A percentile compares a stretch with the other conserved stretches of the same genome.
Conservation (phyloP, 176 grass and related monocot species). For the Thinopyrum elongatum region DNA sequence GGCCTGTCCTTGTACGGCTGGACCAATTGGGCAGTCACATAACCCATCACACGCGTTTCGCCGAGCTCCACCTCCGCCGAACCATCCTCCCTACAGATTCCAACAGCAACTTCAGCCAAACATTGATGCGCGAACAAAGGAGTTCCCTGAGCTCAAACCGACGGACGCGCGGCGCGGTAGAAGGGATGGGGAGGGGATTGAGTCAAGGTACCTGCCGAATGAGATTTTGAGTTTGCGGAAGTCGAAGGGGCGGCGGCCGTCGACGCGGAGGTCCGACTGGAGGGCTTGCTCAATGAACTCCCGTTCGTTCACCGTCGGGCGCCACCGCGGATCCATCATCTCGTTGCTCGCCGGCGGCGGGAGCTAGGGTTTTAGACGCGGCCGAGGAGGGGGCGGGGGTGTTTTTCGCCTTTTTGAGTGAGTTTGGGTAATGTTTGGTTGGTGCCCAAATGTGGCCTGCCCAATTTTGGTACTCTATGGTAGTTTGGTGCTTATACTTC, state of each 20-base stretch:
- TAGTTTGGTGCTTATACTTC: no score
- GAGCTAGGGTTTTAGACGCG: slow-evolving; percentile 39
- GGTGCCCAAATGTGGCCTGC: no score
- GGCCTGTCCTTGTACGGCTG: slow-evolving; percentile 90
- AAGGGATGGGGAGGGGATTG: not conserved
- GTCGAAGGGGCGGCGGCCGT: slow-evolving; percentile 86
- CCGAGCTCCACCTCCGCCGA: slow-evolving; percentile 85
- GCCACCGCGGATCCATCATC: slow-evolving; percentile 78
- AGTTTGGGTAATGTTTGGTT: no score
- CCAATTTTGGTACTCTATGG: no score
- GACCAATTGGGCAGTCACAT: slow-evolving; percentile 77
- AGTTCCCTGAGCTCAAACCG: not conserved
- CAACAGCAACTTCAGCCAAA: not conserved
- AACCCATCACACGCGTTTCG: slow-evolving; percentile 84
- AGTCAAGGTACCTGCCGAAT: slow-evolving; percentile 61
- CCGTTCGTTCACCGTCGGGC: slow-evolving; percentile 76
- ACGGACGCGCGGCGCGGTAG: not conserved
- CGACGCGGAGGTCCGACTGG: slow-evolving; percentile 70
- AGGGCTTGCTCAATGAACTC: slow-evolving; percentile 72
- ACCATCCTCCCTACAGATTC: slow-evolving; percentile 67
- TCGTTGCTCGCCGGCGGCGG: slow-evolving; percentile 20
- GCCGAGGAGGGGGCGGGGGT: not conserved
- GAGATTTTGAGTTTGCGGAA: slow-evolving; percentile 69
- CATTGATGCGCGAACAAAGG: not conserved
- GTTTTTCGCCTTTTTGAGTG: not conserved